Evolutionary conservation across 108 stramenopile species (phyloP), one percentile per base, ranked within the genome.

Genomic region (Nitzschia sp.): DNA sequence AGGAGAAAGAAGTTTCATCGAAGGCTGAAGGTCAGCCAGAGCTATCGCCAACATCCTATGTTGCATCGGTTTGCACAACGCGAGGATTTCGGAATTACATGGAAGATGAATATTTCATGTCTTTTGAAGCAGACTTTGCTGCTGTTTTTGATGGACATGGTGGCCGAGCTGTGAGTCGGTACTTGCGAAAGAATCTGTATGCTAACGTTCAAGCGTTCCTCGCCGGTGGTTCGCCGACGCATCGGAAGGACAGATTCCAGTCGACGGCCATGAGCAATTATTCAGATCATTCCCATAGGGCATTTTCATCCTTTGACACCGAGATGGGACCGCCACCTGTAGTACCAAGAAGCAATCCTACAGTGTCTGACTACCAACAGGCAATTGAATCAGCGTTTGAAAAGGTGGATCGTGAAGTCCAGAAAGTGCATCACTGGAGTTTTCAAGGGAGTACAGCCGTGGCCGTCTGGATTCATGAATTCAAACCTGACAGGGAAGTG

Each of bases 131-230:
- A 14, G 62, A 77, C 44, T 89, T 94, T 75, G 81, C 76, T 46
- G 96, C 91, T 19, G 96, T 96, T 8, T 97, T 97, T 75, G 98
- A 98, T 70, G 98, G 98, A 5, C 98, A 98, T 69, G 98, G 98
- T 38, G 94, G 95, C 10, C 63, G 51, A 37, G 83, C 88, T 15
- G 95, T 97, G 3, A 86, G 89, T 21, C 72, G 74, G 1, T 97
- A 92, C 67, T 69, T 92, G 21, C 56, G 84, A 25, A 82, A 93
- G 63, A 92, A 96, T 70, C 57, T 97, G 12, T 86, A 85, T 51
- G 89, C 81, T 7, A 78, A 81, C 51, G 65, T 87, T 3, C 86
- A 88, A 72, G 82, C 82, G 9, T 68, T 73, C 26, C 65, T 79
- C 51, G 20, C 37, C 44, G 51, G 17, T 48, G 17, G n/a, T 17